A percentile compares a stretch with the other conserved stretches of the same genome.
phyloP scores from a whole-genome alignment of 768 basidiomycete genomes.

The Krasilnikovozyma curviuscula region DNA sequence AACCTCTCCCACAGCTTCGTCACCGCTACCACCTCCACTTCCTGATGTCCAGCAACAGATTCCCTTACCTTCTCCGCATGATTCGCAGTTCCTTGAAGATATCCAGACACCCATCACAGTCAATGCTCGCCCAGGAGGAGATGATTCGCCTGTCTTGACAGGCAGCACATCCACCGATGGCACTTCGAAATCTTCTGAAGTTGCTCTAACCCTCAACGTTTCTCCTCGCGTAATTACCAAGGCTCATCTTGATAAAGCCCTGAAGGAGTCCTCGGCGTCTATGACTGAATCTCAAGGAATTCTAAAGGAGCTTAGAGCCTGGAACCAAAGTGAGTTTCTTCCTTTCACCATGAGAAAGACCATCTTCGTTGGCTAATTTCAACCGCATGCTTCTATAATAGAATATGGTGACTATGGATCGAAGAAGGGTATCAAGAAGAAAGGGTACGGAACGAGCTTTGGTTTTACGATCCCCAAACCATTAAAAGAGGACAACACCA shows the following conservation, averaged over 20 bases:
- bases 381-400: conserved; percentile 42
- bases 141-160: background rate
- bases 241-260: conserved; percentile 61
- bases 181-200: too few species aligned
- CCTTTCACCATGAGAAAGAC: background rate
- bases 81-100: background rate
- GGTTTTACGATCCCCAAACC: too few species aligned
- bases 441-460: conserved; percentile 75
- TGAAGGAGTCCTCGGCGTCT: conserved; percentile 77
- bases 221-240: conserved; percentile 30
- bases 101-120: background rate
- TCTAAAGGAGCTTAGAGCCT: conserved; percentile 21
- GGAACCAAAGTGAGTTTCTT: conserved; percentile 35
- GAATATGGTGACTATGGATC: conserved; percentile 85
- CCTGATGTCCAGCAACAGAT: background rate
- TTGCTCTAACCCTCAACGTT: background rate
- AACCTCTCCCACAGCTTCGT: background rate
- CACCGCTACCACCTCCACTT: background rate
- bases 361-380: background rate
- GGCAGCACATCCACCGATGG: too few species aligned
- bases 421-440: conserved; percentile 41
- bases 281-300: conserved; percentile 42
- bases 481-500: too few species aligned
- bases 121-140: background rate
- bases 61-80: background rate